phyloP scores from a whole-genome alignment of 371 early-diverging fungal species.

The Mortierella sp. region DNA sequence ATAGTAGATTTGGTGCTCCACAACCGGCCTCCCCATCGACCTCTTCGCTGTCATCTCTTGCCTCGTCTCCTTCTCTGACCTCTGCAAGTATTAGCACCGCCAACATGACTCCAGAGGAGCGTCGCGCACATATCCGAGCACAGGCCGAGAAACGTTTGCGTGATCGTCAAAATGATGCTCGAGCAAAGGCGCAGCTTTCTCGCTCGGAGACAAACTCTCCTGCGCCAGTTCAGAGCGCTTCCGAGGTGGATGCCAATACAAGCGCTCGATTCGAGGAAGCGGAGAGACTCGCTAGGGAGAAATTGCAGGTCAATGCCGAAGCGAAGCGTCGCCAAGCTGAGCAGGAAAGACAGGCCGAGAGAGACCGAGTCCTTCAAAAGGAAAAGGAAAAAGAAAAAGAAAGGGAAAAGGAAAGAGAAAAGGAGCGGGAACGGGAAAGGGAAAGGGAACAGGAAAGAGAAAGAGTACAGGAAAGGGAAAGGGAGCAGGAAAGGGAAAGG shows the following conservation, averaged over 20 bases:
- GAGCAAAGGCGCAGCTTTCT: conserved; percentile 29
- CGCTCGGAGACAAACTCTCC: conserved; percentile 24
- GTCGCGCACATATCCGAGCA: conserved; percentile 53
- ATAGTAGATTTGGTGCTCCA: not conserved
- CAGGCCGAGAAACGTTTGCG: conserved; percentile 51
- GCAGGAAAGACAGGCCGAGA: conserved; percentile 39
- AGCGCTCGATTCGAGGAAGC: conserved; percentile 46
- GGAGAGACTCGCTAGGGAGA: conserved; percentile 49
- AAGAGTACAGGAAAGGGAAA: conserved; percentile 41
- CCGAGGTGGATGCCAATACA: conserved; percentile 24
- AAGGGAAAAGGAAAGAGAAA: conserved; percentile 6
- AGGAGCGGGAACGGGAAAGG: conserved; percentile 33
- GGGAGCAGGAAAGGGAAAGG: conserved; percentile 55
- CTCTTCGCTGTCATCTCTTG: conserved; percentile 6
- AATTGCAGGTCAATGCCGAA: conserved; percentile 42
- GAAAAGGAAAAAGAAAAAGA: not conserved
- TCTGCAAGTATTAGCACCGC: conserved; percentile 17
- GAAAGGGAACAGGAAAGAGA: conserved; percentile 54
- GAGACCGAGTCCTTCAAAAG: conserved; percentile 12
- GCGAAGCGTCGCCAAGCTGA: conserved; percentile 49
- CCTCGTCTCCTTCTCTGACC: conserved; percentile 20
- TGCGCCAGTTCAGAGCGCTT: conserved; percentile 7
- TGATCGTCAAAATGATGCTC: conserved; percentile 45
- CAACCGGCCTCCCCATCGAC: conserved; percentile 9
- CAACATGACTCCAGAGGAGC: conserved; percentile 52